phyloP scores from a whole-genome alignment of 306 rosid species.

The Quercus aquifolioides region DNA sequence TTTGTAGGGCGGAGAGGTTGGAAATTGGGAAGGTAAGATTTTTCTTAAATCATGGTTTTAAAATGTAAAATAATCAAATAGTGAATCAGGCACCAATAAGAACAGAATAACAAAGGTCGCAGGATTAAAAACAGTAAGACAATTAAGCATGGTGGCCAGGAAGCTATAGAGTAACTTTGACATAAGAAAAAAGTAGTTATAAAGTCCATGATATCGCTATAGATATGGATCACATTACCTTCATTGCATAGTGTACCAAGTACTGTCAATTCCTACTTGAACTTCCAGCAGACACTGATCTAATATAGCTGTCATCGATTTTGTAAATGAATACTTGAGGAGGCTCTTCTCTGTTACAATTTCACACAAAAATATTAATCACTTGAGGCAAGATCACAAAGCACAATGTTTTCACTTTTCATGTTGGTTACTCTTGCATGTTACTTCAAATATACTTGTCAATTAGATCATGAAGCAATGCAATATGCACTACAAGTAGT shows the following conservation, averaged over 20 bases:
- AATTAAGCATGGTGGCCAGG: background rate
- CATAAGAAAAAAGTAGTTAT: background rate
- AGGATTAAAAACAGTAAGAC: background rate
- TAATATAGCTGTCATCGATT: slow-evolving; percentile 21
- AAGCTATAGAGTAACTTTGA: background rate
- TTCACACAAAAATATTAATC: background rate
- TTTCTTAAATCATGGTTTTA: background rate
- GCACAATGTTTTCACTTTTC: background rate
- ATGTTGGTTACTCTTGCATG: background rate
- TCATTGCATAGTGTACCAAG: slow-evolving; percentile 13
- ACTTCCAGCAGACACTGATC: slow-evolving; percentile 47
- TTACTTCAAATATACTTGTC: background rate
- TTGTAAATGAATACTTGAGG: slow-evolving; percentile 66
- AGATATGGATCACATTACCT: slow-evolving; percentile 25
- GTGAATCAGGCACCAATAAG: background rate
- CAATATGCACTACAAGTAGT: background rate
- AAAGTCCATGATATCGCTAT: background rate
- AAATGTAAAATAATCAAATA: background rate
- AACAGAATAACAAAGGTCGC: background rate
- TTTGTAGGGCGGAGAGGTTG: background rate
- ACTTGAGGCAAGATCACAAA: background rate
- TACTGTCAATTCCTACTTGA: slow-evolving; percentile 29
- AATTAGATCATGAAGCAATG: background rate
- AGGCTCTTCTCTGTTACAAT: slow-evolving; percentile 50
- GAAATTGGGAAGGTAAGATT: background rate